phyloP scores from a whole-genome alignment of 2,329 filamentous ascomycete genomes.

The Colletotrichum sansevieriae region DNA sequence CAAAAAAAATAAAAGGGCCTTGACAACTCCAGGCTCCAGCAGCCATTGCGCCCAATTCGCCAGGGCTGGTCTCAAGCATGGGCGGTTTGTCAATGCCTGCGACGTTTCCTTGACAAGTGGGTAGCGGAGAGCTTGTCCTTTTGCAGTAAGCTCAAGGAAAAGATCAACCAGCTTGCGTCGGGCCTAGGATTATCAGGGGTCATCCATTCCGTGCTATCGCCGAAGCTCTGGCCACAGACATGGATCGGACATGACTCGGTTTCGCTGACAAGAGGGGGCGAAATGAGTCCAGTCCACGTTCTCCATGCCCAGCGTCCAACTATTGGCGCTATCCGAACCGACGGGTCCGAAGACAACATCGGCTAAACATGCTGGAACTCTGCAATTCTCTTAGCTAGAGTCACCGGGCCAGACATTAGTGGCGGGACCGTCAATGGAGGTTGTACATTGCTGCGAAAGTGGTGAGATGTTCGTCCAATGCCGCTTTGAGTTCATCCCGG shows the following conservation, averaged over 20 bases:
- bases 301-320: slow-evolving; percentile 11
- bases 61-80: slow-evolving; percentile 3
- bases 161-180: slow-evolving; percentile 10
- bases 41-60: neutral
- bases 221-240: slow-evolving; percentile 14
- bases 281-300: slow-evolving; percentile 13
- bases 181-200: neutral
- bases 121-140: neutral
- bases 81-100: slow-evolving; percentile 4
- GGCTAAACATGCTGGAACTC: neutral
- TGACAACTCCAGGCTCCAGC: neutral
- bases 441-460: neutral
- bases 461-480: slow-evolving; percentile 20
- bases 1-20: no score
- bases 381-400: neutral
- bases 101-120: slow-evolving; percentile 23
- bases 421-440: slow-evolving; percentile 6
- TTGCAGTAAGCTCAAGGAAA: neutral
- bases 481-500: slow-evolving; percentile 6
- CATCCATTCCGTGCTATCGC: slow-evolving; percentile 17
- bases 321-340: slow-evolving; percentile 15
- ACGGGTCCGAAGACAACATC: neutral
- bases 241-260: slow-evolving; percentile 29
- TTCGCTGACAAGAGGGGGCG: neutral
- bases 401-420: neutral